phyloP scores from a whole-genome alignment of 306 rosid genomes.

The Cucurbita moschata region DNA sequence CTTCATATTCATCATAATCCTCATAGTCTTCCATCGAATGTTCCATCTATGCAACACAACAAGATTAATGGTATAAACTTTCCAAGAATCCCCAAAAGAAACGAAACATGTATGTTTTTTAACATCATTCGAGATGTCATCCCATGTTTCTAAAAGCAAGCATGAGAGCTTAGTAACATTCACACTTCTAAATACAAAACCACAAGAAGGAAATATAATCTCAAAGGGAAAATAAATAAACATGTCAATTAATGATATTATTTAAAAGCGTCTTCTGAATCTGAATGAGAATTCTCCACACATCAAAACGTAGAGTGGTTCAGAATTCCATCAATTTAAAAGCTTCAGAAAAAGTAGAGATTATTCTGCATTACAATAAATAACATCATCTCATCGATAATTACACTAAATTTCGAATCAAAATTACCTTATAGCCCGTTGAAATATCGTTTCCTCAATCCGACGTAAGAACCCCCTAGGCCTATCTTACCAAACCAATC shows the following conservation, averaged over 20 bases:
- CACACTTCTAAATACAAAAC: neutral
- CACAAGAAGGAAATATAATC: neutral
- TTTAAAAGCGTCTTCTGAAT: neutral
- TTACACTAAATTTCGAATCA: neutral
- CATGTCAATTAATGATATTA: neutral
- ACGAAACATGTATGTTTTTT: neutral
- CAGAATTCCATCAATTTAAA: neutral
- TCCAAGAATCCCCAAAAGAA: neutral
- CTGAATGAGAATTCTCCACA: neutral
- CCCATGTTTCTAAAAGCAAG: neutral
- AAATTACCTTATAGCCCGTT: neutral
- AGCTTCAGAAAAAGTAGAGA: neutral
- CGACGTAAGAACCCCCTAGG: neutral
- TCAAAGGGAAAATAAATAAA: neutral
- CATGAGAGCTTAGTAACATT: neutral
- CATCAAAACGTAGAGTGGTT: neutral
- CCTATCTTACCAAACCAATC: neutral
- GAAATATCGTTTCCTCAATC: neutral
- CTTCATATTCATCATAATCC: constrained; percentile 33
- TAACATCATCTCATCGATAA: neutral
- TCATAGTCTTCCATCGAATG: constrained; percentile 3
- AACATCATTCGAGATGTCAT: neutral
- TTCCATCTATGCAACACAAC: neutral
- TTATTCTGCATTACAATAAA: neutral
- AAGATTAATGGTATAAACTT: neutral